Conservation (phyloP, 805 yeast genomes). For the Candida xiaguanensis region DNA sequence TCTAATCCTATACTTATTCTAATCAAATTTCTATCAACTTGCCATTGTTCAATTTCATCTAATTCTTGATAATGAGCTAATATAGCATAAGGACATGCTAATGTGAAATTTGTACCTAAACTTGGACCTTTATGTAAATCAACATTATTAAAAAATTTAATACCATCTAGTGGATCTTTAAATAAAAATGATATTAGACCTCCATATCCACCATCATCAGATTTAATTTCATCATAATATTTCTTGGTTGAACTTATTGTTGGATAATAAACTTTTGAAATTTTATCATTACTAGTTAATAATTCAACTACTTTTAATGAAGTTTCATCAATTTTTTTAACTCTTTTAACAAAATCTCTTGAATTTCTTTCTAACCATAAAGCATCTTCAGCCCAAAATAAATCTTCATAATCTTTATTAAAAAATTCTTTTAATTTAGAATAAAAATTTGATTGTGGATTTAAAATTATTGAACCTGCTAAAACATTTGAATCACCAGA, state of each 20-base stretch:
- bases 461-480: conserved; percentile 86
- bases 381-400: conserved; percentile 92
- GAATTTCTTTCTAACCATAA: conserved; percentile 88
- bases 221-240: conserved; percentile 69
- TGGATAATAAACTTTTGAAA: conserved; percentile 74
- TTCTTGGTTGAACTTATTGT: conserved; percentile 46
- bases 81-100: conserved; percentile 87
- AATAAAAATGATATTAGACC: conserved; percentile 78
- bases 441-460: conserved; percentile 58
- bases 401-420: conserved; percentile 58
- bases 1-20: conserved; percentile 87
- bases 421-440: conserved; percentile 46
- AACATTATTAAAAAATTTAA: conserved; percentile 67
- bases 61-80: conserved; percentile 81
- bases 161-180: conserved; percentile 59
- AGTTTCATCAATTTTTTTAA: conserved; percentile 51
- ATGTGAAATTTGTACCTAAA: conserved; percentile 82
- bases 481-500: conserved; percentile 93
- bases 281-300: conserved; percentile 46
- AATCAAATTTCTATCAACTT: conserved; percentile 72
- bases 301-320: conserved; percentile 53
- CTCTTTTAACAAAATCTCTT: conserved; percentile 75
- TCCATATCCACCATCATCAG: conserved; percentile 81
- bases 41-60: conserved; percentile 77
- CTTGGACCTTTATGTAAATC: conserved; percentile 84